Evolutionary conservation across 1,284 basidiomycete genomes (phyloP).

Genomic region (Ganoderma lucidum): DNA sequence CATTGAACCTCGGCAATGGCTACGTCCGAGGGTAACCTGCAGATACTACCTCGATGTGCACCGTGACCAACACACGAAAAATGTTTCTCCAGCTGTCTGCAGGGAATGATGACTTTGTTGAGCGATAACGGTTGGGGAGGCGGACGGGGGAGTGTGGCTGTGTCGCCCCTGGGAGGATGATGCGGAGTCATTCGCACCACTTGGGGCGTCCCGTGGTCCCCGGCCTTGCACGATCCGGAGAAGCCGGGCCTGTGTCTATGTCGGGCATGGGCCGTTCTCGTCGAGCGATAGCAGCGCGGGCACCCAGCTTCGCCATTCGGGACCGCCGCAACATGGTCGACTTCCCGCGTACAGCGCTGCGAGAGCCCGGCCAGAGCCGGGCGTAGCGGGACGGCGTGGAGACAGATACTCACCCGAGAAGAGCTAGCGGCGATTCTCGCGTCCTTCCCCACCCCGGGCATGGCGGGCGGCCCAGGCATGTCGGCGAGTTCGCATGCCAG

Average conservation of each 20-base stretch:
- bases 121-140: no score
- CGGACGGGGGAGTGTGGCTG: no score
- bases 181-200: no score
- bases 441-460: slow-evolving; percentile 20
- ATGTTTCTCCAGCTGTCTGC: no score
- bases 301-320: neutral
- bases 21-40: no score
- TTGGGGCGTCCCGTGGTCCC: neutral
- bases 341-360: neutral
- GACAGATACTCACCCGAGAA: slow-evolving; percentile 27
- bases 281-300: neutral
- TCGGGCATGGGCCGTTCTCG: slow-evolving; percentile 9
- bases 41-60: no score
- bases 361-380: neutral
- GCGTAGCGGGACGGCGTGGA: slow-evolving; percentile 12
- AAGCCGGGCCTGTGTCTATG: slow-evolving; percentile 23
- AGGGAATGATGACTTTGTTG: no score
- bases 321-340: neutral
- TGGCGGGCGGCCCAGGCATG: neutral
- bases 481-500: neutral
- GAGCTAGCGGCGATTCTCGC: slow-evolving; percentile 29
- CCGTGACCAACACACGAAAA: no score
- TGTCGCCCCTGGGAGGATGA: no score
- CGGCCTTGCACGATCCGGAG: neutral
- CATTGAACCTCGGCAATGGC: no score